Conservation (phyloP, 768 basidiomycete genomes). For the Pleurotus tuber-regium region DNA sequence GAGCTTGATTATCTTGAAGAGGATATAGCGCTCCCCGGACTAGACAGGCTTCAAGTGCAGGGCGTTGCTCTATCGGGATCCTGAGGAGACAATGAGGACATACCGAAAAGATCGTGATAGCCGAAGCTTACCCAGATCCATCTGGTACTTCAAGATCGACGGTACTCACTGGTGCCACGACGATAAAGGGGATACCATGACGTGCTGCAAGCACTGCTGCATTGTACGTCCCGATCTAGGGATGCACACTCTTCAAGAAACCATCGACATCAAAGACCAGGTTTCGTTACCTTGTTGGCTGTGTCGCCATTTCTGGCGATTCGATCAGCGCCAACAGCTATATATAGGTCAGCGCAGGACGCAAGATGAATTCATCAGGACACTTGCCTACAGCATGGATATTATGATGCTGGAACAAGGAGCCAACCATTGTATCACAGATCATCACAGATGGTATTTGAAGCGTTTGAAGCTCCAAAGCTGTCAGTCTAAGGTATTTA, state of each 20-base stretch:
- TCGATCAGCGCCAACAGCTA: constrained; percentile 85
- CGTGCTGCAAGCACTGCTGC: constrained; percentile 89
- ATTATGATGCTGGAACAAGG: constrained; percentile 81
- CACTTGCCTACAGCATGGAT: constrained; percentile 78
- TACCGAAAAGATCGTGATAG: constrained; percentile 8
- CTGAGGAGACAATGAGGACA: constrained; percentile 32
- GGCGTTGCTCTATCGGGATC: constrained; percentile 94
- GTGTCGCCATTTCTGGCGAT: constrained; percentile 95
- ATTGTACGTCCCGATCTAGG: constrained; percentile 90
- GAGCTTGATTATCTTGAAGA: constrained; percentile 47
- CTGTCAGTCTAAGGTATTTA: constrained; percentile 63
- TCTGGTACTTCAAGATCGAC: constrained; percentile 79
- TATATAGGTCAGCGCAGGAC: constrained; percentile 3
- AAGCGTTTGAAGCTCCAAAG: constrained; percentile 83
- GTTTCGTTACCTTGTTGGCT: constrained; percentile 73
- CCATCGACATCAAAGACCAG: neutral
- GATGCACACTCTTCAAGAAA: constrained; percentile 6
- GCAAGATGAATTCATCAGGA: neutral
- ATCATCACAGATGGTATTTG: constrained; percentile 89
- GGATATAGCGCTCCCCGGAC: constrained; percentile 81
- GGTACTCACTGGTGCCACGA: constrained; percentile 90
- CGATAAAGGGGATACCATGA: constrained; percentile 88
- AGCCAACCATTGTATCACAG: constrained; percentile 97
- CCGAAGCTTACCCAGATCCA: constrained; percentile 56
- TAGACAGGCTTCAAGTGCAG: constrained; percentile 82